These are phyloP conservation scores for Pseudonitzschia delicatissima DNA, from an alignment of 108 stramenopile genomes.

Conservation along the genomic window DNA sequence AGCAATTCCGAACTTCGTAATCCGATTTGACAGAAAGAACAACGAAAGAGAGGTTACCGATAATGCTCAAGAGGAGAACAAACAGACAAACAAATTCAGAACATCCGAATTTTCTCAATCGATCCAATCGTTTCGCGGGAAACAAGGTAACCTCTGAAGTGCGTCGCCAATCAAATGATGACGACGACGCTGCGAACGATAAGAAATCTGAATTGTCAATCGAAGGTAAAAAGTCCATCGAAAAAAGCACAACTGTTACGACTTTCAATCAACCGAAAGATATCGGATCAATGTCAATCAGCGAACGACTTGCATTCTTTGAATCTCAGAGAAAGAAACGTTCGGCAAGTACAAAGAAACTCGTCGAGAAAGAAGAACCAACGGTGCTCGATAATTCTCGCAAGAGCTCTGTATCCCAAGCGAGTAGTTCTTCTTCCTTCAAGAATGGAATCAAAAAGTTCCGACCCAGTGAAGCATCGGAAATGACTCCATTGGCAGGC, in stretches of 20 bases:
- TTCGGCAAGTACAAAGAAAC: neutral
- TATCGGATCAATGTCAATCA: neutral
- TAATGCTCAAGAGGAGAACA: neutral
- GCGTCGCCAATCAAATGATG: neutral
- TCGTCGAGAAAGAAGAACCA: neutral
- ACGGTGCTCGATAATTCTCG: no score
- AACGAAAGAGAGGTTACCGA: neutral
- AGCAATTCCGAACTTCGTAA: no score
- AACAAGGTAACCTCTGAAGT: neutral
- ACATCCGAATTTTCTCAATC: neutral
- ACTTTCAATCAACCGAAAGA: no score
- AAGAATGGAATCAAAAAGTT: no score
- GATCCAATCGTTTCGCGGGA: neutral
- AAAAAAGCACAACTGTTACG: no score
- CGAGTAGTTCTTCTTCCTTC: no score
- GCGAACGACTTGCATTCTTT: neutral
- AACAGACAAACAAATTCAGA: neutral
- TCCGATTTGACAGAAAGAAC: neutral
- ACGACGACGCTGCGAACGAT: neutral
- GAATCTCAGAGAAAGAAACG: constrained; percentile 1
- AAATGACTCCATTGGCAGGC: no score
- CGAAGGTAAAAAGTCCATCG: neutral
- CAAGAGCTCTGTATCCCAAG: no score
- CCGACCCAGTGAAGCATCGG: no score
- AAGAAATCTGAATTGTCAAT: neutral